Conservation (phyloP, 106 monocot species). For the Acanthochlamys bracteata region DNA sequence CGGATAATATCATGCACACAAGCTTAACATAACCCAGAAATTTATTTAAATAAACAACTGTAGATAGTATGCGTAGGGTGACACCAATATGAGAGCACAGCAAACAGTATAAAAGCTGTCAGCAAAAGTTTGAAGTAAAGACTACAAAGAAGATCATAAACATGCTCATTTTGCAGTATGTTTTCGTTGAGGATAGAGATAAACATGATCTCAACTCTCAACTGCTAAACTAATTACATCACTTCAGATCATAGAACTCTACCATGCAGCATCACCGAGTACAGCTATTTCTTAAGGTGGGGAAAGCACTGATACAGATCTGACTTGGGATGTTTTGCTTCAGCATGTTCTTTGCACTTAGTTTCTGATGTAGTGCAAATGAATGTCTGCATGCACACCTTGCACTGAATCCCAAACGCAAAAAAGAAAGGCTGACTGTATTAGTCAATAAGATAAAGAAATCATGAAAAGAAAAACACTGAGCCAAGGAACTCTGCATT, state of each 20-base stretch:
- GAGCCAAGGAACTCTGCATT: no score
- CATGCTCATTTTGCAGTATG: no score
- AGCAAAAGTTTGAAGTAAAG: no score
- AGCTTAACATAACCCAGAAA: no score
- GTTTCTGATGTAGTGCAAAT: constrained; percentile 77
- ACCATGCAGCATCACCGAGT: background rate
- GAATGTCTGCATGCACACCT: constrained; percentile 91
- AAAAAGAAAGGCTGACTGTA: background rate
- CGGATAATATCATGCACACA: no score
- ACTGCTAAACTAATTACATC: background rate
- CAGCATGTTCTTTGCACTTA: constrained; percentile 86
- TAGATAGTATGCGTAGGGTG: no score
- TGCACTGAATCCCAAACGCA: constrained; percentile 49
- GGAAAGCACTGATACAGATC: constrained; percentile 67
- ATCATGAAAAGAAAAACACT: no score
- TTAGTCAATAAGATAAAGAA: background rate
- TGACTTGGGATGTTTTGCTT: constrained; percentile 75
- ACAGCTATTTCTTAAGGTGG: constrained; percentile 47
- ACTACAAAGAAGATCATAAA: no score
- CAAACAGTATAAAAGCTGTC: no score
- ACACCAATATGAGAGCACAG: no score
- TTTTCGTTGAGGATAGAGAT: no score
- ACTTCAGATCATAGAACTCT: background rate
- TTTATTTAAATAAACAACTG: no score
- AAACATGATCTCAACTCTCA: background rate